Base-by-base conservation (phyloP, 768 basidiomycete genomes). In the Cystobasidium tubakii region DNA sequence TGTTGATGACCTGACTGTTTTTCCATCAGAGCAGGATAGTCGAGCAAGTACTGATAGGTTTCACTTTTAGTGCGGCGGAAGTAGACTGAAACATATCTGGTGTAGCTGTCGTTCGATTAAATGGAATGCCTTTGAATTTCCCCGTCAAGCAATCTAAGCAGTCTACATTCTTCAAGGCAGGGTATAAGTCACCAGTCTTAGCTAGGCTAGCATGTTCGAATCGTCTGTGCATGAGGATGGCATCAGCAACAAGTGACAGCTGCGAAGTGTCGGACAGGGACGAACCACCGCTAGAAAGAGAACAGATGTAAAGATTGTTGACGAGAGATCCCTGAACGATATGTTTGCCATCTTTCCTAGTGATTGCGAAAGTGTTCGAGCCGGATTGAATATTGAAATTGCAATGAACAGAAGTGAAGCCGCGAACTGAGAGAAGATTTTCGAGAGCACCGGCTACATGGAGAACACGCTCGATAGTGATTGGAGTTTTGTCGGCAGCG, bases 131-230 rank as follows among this genome's bases (percentile, higher is more conserved):
- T 29, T 54, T 46, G 27, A 67, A 67, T 54, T 67, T 67, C n/a
- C 44, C 66, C 6, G 27, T 33, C 42, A 50, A 33, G 44, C 66
- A 67, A 46, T 29, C 2, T 25, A 43, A 25, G 34, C 66, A 67
- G 50, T 42, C 39, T 42, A 29, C 33, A 65, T 60, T 17, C 27
- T 27, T 60, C 29, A 67, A 25, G 53, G 27, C 66, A 53, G 66
- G 66, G 50, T 67, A 67, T 54, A 53, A 33, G 34, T 54, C 66
- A 13, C 27, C 50, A n/a, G 50, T 43, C 43, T 67, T 67, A 42
- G 43, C 43, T 36, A 67, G 53, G 44, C 50, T 54, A 50, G 50
- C 66, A 67, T 67, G 66, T 50, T 44, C 66, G 27, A 67, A 67
- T n/a, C 66, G 66, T 67, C 66, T 67, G 66, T 67, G 66, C 25